Evolutionary conservation across 1,284 basidiomycete species (phyloP).

Genomic region (Microbotryum scabiosae): DNA sequence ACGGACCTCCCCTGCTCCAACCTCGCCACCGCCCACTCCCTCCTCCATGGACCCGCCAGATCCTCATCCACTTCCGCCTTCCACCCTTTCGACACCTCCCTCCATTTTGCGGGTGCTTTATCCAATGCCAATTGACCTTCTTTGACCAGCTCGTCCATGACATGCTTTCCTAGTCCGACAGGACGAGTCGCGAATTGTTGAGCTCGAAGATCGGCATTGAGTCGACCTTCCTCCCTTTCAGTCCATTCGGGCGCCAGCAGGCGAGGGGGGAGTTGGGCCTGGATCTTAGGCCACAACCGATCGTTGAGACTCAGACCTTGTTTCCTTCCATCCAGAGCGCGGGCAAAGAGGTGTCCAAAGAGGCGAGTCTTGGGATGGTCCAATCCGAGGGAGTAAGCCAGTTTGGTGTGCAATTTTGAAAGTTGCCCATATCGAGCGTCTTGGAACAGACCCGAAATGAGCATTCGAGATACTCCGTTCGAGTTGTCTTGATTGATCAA

Average conservation of each 20-base stretch:
- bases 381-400: slow-evolving; percentile 12
- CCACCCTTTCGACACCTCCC: not conserved
- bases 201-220: not conserved
- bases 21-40: not conserved
- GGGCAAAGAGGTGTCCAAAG: slow-evolving; percentile 25
- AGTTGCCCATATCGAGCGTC: slow-evolving; percentile 16
- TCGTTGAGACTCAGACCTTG: slow-evolving; percentile 18
- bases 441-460: slow-evolving; percentile 11
- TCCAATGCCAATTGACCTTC: not conserved
- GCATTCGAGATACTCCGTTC: not conserved
- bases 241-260: slow-evolving; percentile 6
- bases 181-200: not conserved
- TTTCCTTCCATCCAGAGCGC: slow-evolving; percentile 29
- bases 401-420: slow-evolving; percentile 8
- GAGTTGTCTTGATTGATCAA: slow-evolving; percentile 6
- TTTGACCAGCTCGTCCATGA: slow-evolving; percentile 15
- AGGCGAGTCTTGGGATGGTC: not conserved
- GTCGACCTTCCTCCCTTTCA: slow-evolving; percentile 1
- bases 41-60: slow-evolving; percentile 7
- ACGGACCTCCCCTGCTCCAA: not conserved
- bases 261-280: slow-evolving; percentile 5
- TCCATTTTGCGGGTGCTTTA: not conserved
- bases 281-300: slow-evolving; percentile 4
- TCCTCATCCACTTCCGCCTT: slow-evolving; percentile 9
- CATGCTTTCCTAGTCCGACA: not conserved